phyloP scores from a whole-genome alignment of 1,284 basidiomycete species.

The Marasmius fiardii region DNA sequence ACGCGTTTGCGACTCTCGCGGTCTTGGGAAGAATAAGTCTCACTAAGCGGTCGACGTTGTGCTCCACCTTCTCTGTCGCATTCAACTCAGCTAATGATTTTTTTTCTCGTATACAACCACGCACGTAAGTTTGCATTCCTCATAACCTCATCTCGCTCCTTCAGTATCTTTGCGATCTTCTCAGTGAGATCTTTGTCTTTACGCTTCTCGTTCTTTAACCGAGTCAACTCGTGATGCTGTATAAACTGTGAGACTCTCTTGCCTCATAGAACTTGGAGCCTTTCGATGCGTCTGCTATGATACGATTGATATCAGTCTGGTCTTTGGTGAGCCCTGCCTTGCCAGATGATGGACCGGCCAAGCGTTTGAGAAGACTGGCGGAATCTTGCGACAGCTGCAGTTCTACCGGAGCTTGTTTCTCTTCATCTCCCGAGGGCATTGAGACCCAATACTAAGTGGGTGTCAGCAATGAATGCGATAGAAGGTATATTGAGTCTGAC shows the following conservation, averaged over 20 bases:
- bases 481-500: no score
- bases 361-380: slow-evolving; percentile 64
- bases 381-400: slow-evolving; percentile 51
- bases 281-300: slow-evolving; percentile 79
- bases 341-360: slow-evolving; percentile 64
- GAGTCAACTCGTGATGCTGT: background rate
- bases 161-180: slow-evolving; percentile 63
- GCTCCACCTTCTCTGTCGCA: slow-evolving; percentile 48
- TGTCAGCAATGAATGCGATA: background rate
- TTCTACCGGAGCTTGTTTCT: slow-evolving; percentile 6
- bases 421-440: background rate
- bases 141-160: slow-evolving; percentile 59
- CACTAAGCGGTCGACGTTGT: slow-evolving; percentile 49
- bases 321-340: slow-evolving; percentile 56
- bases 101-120: slow-evolving; percentile 20
- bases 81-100: background rate
- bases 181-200: slow-evolving; percentile 80
- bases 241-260: slow-evolving; percentile 15
- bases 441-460: background rate
- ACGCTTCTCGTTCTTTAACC: slow-evolving; percentile 70
- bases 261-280: slow-evolving; percentile 85
- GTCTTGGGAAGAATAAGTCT: slow-evolving; percentile 15
- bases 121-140: slow-evolving; percentile 58
- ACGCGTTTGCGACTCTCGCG: background rate
- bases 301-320: slow-evolving; percentile 74